Percentiles rank a stretch among this genome's conserved stretches.
phyloP scores from a whole-genome alignment of 2,329 filamentous ascomycete species.

The Cordyceps tenuipes region DNA sequence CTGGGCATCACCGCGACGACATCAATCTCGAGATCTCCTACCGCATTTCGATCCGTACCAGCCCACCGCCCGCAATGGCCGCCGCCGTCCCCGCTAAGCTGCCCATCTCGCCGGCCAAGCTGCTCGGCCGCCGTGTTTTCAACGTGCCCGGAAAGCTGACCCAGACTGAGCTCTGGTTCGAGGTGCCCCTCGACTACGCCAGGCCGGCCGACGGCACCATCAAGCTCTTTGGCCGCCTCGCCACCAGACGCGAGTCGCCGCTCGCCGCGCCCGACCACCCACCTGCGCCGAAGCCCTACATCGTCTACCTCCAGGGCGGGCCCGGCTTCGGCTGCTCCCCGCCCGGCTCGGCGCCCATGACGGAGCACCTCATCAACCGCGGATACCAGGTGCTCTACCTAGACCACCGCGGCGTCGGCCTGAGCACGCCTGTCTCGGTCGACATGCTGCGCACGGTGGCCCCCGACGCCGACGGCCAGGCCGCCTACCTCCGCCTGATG shows the following conservation, averaged over 20 bases:
- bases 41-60: constrained; percentile 9
- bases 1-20: background rate
- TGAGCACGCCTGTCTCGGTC: constrained; percentile 72
- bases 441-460: constrained; percentile 48
- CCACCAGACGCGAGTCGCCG: constrained; percentile 55
- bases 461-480: constrained; percentile 60
- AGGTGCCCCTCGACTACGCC: constrained; percentile 73
- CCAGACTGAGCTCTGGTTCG: constrained; percentile 77
- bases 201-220: constrained; percentile 53
- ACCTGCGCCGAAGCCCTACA: constrained; percentile 42
- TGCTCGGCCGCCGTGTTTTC: constrained; percentile 36
- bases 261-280: constrained; percentile 39
- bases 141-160: constrained; percentile 55
- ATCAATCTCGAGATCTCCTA: constrained; percentile 10
- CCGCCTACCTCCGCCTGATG: constrained; percentile 74
- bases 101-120: constrained; percentile 28
- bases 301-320: constrained; percentile 77
- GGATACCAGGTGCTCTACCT: constrained; percentile 81
- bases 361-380: constrained; percentile 61
- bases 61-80: constrained; percentile 9
- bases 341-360: constrained; percentile 66
- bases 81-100: constrained; percentile 13
- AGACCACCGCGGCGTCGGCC: constrained; percentile 85
- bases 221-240: constrained; percentile 70
- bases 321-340: constrained; percentile 70